phyloP scores from a whole-genome alignment of 2,329 filamentous ascomycete genomes.

The Chaetomium strumarium region DNA sequence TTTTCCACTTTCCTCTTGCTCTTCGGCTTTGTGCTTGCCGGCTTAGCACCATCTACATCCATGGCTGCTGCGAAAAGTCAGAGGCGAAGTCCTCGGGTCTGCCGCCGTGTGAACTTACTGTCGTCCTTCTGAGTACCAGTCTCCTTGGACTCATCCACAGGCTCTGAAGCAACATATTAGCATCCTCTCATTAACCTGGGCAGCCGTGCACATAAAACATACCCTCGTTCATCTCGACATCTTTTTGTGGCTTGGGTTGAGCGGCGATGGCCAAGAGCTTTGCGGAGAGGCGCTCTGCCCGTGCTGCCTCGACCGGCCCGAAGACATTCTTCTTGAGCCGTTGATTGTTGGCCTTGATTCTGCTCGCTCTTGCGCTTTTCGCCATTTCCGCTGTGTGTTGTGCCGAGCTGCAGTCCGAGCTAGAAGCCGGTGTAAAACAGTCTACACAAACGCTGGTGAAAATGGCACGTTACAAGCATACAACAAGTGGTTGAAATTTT shows the following conservation, averaged over 20 bases:
- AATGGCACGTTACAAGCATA: constrained; percentile 14
- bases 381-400: constrained; percentile 56
- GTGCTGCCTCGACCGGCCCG: constrained; percentile 71
- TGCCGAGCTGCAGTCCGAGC: background rate
- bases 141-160: constrained; percentile 28
- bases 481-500: constrained; percentile 14
- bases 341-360: constrained; percentile 75
- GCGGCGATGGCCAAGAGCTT: constrained; percentile 77
- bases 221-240: constrained; percentile 41
- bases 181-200: background rate
- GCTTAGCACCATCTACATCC: constrained; percentile 49
- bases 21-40: constrained; percentile 31
- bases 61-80: constrained; percentile 37
- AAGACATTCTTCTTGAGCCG: constrained; percentile 77
- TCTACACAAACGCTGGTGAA: background rate
- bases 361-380: constrained; percentile 75
- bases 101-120: constrained; percentile 15
- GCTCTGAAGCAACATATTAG: constrained; percentile 11
- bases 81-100: constrained; percentile 11
- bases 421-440: background rate
- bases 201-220: background rate
- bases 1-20: constrained; percentile 52
- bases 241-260: constrained; percentile 62
- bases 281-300: constrained; percentile 75
- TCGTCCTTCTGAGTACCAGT: constrained; percentile 19